These are phyloP conservation scores for Mycena capillaripes DNA, from an alignment of 768 basidiomycete species.

Conservation along the genomic window DNA sequence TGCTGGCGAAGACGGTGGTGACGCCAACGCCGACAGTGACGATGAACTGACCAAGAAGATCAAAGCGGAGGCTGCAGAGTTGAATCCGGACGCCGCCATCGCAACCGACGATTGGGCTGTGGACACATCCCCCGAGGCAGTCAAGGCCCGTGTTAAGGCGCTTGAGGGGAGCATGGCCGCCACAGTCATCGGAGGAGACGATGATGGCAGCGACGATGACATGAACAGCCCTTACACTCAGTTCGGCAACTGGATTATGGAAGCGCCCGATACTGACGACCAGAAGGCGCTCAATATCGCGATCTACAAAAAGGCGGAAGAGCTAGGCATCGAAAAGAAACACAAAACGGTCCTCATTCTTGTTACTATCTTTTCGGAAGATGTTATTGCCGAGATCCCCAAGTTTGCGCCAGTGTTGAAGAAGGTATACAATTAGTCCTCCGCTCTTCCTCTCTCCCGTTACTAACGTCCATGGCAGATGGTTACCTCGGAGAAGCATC, in stretches of 20 bases:
- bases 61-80: slow-evolving; percentile 88
- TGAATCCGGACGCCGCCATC: slow-evolving; percentile 73
- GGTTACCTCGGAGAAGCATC: slow-evolving; percentile 94
- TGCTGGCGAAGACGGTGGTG: slow-evolving; percentile 58
- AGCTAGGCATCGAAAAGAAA: slow-evolving; percentile 93
- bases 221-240: slow-evolving; percentile 87
- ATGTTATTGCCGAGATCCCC: slow-evolving; percentile 75
- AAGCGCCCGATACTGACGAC: slow-evolving; percentile 67
- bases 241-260: slow-evolving; percentile 89
- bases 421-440: slow-evolving; percentile 67
- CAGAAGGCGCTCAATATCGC: slow-evolving; percentile 70
- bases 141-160: slow-evolving; percentile 83
- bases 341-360: slow-evolving; percentile 91
- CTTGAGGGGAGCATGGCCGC: slow-evolving; percentile 73
- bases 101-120: slow-evolving; percentile 89
- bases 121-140: slow-evolving; percentile 92
- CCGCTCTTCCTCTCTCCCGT: neutral
- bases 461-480: slow-evolving; percentile 62
- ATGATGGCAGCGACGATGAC: slow-evolving; percentile 92
- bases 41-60: slow-evolving; percentile 93
- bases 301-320: slow-evolving; percentile 91
- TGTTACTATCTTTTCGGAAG: slow-evolving; percentile 83
- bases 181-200: slow-evolving; percentile 71
- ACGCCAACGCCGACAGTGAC: slow-evolving; percentile 75
- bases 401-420: slow-evolving; percentile 78